Evolutionary conservation across 2,329 filamentous ascomycete genomes (phyloP), one percentile per base, ranked within the genome.

Genomic region (Penicillium sp.): DNA sequence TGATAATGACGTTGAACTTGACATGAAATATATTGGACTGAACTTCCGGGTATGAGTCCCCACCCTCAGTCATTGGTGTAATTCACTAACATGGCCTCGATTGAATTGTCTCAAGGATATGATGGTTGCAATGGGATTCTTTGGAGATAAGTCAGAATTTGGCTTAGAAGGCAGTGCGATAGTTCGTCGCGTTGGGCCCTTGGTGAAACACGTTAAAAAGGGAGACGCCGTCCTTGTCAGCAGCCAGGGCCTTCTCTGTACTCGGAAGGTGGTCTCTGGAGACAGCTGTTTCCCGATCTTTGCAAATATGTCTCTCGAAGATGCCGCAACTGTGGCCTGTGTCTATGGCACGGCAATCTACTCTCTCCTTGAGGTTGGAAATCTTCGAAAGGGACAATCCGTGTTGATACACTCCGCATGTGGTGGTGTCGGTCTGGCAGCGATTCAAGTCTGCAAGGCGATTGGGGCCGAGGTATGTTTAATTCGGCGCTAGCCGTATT

Each of bases 131-230:
- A 67, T 73, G 64, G 75, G 75, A 1, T 62, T 73, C 25, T 21
- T 73, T 3, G 58, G 58, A 5, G 59, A 62, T n/a, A 29, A 29
- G 27, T 6, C 6, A 6, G 54, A 62, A 11, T 46, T 74, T n/a
- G 72, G 72, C 2, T 39, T 70, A 3, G 73, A 76, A 55, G 71
- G 61, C 16, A 57, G 52, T 50, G 73, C 72, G 21, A 52, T 73
- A 19, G 64, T 76, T 13, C 61, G 55, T 29, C 44, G 55, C n/a
- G 56, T 70, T 14, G 73, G 72, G 1, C 53, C 53, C 13, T 57
- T 52, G 10, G 68, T 73, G 13, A 53, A 47, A 1, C 43, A 60
- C 10, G 51, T 75, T n/a, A 49, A 61, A 10, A 43, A 64, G 14
- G 75, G 75, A 3, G 73, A 76, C 5, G 5, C 27, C 27, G 27